A percentile compares a stretch with the other conserved stretches of the same genome.
phyloP scores from a whole-genome alignment of 768 basidiomycete species.

The Bullera alba region DNA sequence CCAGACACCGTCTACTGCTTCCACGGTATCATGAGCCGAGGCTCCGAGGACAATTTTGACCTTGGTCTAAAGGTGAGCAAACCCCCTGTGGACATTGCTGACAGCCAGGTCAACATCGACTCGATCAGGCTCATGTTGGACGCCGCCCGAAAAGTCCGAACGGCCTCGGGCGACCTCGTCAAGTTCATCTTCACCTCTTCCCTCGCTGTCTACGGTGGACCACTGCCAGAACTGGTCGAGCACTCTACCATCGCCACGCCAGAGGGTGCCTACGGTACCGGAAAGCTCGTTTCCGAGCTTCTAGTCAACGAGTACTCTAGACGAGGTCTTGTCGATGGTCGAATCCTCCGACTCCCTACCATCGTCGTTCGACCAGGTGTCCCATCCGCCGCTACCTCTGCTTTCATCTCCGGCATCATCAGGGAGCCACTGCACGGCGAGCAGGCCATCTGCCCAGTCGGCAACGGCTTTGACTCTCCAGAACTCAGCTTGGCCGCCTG shows the following conservation, averaged over 20 bases:
- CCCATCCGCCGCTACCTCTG: slow-evolving; percentile 55
- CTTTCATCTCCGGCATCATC: slow-evolving; percentile 58
- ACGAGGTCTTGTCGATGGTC: slow-evolving; percentile 56
- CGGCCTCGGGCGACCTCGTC: slow-evolving; percentile 38
- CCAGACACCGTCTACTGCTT: slow-evolving; percentile 46
- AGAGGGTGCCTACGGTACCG: slow-evolving; percentile 56
- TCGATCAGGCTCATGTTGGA: slow-evolving; percentile 51
- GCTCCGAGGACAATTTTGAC: slow-evolving; percentile 46
- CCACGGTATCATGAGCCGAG: slow-evolving; percentile 46
- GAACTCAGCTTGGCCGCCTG: slow-evolving; percentile 39
- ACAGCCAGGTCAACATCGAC: slow-evolving; percentile 54
- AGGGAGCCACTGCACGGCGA: slow-evolving; percentile 57
- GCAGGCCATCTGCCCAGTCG: slow-evolving; percentile 53
- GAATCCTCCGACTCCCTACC: slow-evolving; percentile 58
- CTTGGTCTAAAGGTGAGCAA: slow-evolving; percentile 41
- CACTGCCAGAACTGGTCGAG: slow-evolving; percentile 49
- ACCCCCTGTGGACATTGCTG: not conserved
- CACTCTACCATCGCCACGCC: slow-evolving; percentile 54
- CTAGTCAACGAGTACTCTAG: slow-evolving; percentile 59
- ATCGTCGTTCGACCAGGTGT: slow-evolving; percentile 56
- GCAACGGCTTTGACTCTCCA: slow-evolving; percentile 32
- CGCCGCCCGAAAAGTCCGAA: slow-evolving; percentile 26
- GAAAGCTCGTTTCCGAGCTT: slow-evolving; percentile 55
- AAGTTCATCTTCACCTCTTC: slow-evolving; percentile 60
- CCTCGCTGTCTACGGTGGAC: slow-evolving; percentile 58